Percentiles rank a stretch among this genome's conserved stretches.
Conservation (phyloP, 768 basidiomycete genomes). For the Boletus reticulatus region DNA sequence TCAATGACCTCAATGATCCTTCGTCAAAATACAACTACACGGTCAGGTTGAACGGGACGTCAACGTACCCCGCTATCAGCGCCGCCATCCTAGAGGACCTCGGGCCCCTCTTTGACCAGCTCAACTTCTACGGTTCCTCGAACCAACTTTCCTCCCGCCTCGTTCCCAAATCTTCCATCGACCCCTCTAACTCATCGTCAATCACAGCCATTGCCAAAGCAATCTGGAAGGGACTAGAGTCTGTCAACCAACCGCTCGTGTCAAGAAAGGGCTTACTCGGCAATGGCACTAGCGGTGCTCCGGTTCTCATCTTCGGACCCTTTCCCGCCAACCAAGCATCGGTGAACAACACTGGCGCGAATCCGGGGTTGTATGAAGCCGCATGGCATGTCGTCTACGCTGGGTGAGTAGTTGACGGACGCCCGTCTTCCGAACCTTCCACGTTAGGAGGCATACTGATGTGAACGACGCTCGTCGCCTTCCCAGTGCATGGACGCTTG, state of each 20-base stretch:
- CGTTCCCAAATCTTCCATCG: conserved; percentile 13
- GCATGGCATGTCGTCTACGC: conserved; percentile 13
- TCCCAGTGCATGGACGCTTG: conserved; percentile 16
- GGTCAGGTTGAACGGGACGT: conserved; percentile 12
- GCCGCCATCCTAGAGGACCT: conserved; percentile 3
- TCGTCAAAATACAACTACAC: conserved; percentile 20
- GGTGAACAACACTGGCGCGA: conserved; percentile 14
- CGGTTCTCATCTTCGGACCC: neutral
- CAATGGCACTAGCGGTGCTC: too few relatives aligned
- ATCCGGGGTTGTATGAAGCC: conserved; percentile 14
- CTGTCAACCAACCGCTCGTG: conserved; percentile 4
- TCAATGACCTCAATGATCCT: conserved; percentile 14
- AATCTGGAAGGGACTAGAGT: conserved; percentile 21
- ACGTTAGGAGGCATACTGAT: neutral
- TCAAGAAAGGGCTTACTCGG: neutral
- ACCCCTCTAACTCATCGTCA: conserved; percentile 9
- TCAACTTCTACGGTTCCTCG: conserved; percentile 15
- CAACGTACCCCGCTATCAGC: conserved; percentile 15
- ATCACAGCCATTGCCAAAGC: conserved; percentile 12
- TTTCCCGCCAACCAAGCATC: conserved; percentile 6
- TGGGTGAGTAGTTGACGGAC: conserved; percentile 4
- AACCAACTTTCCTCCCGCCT: conserved; percentile 20
- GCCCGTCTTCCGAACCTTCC: neutral
- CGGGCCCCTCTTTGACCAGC: conserved; percentile 11
- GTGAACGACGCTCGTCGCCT: neutral